These are phyloP conservation scores for Hymenoscyphus occultus DNA, from an alignment of 2,329 filamentous ascomycete genomes.

Conservation along the genomic window DNA sequence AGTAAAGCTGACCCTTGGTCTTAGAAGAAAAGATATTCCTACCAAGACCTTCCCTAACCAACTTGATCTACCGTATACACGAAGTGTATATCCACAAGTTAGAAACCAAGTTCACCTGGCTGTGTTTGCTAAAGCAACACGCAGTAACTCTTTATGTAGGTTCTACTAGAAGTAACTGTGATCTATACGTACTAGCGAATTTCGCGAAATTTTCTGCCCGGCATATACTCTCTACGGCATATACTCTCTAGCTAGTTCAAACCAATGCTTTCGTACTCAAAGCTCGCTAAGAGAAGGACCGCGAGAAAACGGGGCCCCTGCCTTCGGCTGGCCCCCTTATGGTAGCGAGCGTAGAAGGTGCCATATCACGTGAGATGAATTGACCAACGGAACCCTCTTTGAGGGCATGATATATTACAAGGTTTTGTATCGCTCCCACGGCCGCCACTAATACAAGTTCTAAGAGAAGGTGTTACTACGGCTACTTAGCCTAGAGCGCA, in stretches of 20 bases:
- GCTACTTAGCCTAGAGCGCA: background rate
- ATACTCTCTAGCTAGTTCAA: background rate
- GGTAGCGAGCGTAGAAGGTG: background rate
- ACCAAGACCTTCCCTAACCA: background rate
- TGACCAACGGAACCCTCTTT: background rate
- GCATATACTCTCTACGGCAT: too few relatives aligned
- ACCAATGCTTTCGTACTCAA: background rate
- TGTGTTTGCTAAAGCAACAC: background rate
- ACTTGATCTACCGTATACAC: background rate
- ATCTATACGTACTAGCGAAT: background rate
- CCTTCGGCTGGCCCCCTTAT: background rate
- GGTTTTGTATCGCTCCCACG: background rate
- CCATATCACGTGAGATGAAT: background rate
- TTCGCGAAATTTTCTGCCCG: background rate
- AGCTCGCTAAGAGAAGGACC: background rate
- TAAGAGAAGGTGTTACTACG: background rate
- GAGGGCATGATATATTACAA: background rate
- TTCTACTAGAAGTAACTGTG: background rate
- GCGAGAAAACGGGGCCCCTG: background rate
- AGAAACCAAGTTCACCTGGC: background rate
- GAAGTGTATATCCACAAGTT: background rate
- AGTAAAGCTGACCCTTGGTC: background rate
- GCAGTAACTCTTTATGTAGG: background rate
- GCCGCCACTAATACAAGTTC: background rate
- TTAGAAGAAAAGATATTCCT: background rate